Base-by-base conservation (phyloP, 2,329 filamentous ascomycete species). In the Claviceps cyperi region DNA sequence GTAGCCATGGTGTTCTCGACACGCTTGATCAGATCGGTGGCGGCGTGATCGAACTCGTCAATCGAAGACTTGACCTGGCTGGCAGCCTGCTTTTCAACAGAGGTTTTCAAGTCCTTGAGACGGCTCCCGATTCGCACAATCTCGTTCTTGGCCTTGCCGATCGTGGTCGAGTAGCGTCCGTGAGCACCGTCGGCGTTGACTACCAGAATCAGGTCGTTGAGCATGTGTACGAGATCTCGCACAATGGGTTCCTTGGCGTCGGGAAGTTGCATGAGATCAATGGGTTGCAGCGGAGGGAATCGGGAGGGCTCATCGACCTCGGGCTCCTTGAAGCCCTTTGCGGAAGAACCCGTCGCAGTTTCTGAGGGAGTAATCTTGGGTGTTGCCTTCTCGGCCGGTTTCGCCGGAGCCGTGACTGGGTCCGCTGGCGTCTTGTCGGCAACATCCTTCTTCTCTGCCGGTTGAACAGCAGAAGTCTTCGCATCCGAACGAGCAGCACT, bases 201-300 rank as follows among this genome's bases (percentile, higher is more conserved):
- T 45, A 94, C 87, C 8, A 86, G 82, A 62, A 98, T 95, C 59
- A 98, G 84, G 66, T 94, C 88, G 69, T 98, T 98, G 59, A 98
- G 77, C 70, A 95, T 91, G 70, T 87, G 91, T 52, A 94, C 88
- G 5, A 98, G 75, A 60, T 97, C 88, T 67, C 96, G 89, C 21
- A 97, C 86, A 37, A 95, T 77, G 28, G 87, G 86, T 64, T 97
- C 91, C 52, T 82, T 80, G 49, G 85, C 87, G 59, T 88, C 78
- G 49, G 79, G 75, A 22, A 94, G 77, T 47, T 77, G 77, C 52
- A 96, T 71, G 53, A 89, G 80, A 62, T 95, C 86, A 57, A 97
- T 87, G 15, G 80, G 79, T 53, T 81, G 69, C 19, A 82, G 70
- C 43, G 83, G 77, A 50, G 78, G 79, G 62, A 77, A 77, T 53